Evolutionary conservation across 331 rosid species (phyloP).

Genomic region (Ulmus americana): DNA sequence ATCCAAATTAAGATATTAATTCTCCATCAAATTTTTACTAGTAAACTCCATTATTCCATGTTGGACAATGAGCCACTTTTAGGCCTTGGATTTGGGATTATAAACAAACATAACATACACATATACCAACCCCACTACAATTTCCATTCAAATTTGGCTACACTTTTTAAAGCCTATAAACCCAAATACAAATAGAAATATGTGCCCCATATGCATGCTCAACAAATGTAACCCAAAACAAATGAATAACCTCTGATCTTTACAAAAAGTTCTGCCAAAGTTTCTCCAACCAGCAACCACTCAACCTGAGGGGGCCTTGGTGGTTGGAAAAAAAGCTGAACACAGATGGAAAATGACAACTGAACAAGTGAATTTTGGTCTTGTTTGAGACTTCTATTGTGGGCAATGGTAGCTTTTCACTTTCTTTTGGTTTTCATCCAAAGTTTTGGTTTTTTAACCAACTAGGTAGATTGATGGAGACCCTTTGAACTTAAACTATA

Average conservation of each 20-base stretch:
- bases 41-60: background rate
- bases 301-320: background rate
- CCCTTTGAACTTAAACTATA: too few relatives aligned
- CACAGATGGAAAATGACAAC: background rate
- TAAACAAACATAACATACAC: background rate
- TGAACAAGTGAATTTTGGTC: background rate
- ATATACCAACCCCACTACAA: background rate
- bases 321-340: background rate
- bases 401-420: background rate
- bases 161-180: background rate
- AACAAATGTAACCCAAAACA: background rate
- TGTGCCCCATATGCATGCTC: background rate
- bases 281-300: background rate
- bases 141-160: background rate
- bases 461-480: background rate
- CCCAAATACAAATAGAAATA: background rate
- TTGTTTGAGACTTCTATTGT: background rate
- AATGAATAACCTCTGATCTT: background rate
- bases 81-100: too few relatives aligned
- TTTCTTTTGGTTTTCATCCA: conserved; percentile 2
- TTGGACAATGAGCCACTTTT: background rate
- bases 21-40: background rate
- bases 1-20: too few relatives aligned
- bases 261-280: background rate
- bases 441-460: background rate